Evolutionary conservation across 1,139 yeast species (phyloP).

Genomic region (Blastobotrys persicus): DNA sequence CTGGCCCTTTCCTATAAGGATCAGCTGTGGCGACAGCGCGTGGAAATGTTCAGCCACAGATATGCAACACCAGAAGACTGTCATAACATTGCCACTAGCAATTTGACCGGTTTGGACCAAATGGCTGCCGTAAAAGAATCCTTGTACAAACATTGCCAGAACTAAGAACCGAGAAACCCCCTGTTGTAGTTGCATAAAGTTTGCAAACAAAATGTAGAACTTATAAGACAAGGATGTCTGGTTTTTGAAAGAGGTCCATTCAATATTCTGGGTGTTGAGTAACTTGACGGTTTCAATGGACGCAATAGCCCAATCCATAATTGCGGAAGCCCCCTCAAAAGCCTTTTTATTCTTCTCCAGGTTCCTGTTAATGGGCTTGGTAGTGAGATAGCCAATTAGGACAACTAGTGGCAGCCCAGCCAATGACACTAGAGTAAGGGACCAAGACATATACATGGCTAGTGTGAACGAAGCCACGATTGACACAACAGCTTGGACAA

Average conservation of each 20-base stretch:
- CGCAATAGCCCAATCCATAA: slow-evolving; percentile 67
- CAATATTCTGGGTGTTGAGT: slow-evolving; percentile 56
- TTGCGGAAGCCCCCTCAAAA: slow-evolving; percentile 56
- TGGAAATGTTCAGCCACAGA: slow-evolving; percentile 58
- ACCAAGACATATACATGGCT: slow-evolving; percentile 80
- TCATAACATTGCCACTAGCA: slow-evolving; percentile 61
- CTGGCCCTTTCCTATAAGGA: slow-evolving; percentile 30
- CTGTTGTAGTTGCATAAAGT: slow-evolving; percentile 55
- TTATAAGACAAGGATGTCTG: slow-evolving; percentile 46
- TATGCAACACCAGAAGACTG: slow-evolving; percentile 80
- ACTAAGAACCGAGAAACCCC: slow-evolving; percentile 57
- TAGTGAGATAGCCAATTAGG: slow-evolving; percentile 48
- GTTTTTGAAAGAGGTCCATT: slow-evolving; percentile 46
- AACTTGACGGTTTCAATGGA: slow-evolving; percentile 60
- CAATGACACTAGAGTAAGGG: slow-evolving; percentile 69
- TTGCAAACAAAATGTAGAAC: slow-evolving; percentile 48
- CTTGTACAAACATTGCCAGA: slow-evolving; percentile 79
- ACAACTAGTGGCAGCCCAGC: slow-evolving; percentile 70
- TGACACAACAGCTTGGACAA: slow-evolving; percentile 52
- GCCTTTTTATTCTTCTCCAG: slow-evolving; percentile 57
- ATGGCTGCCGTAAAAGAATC: slow-evolving; percentile 82
- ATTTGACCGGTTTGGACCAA: slow-evolving; percentile 54
- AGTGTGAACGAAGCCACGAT: slow-evolving; percentile 58
- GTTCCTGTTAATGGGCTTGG: slow-evolving; percentile 49
- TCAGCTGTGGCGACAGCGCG: slow-evolving; percentile 26